These are phyloP conservation scores for Cercospora sp. DNA, from an alignment of 2,329 filamentous ascomycete species.

Conservation along the genomic window DNA sequence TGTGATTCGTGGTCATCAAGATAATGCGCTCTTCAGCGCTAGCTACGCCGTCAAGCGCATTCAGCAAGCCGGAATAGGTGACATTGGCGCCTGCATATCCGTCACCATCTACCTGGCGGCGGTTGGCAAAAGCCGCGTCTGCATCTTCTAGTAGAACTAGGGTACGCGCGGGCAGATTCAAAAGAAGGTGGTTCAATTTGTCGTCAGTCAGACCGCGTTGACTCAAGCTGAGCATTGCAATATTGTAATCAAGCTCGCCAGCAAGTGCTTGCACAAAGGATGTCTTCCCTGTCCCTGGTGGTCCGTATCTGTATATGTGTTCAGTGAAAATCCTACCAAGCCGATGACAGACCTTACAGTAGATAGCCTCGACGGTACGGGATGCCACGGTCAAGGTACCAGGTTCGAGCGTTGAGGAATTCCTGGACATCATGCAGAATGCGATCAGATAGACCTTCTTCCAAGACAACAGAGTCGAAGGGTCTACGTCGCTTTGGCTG, in stretches of 20 bases:
- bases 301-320: slow-evolving; percentile 56
- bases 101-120: slow-evolving; percentile 72
- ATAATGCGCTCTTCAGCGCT: slow-evolving; percentile 92
- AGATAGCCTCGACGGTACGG: slow-evolving; percentile 89
- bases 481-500: slow-evolving; percentile 83
- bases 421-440: slow-evolving; percentile 80
- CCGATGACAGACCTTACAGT: slow-evolving; percentile 49
- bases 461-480: slow-evolving; percentile 81
- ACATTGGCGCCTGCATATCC: slow-evolving; percentile 86
- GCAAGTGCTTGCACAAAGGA: slow-evolving; percentile 95
- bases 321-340: neutral
- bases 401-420: slow-evolving; percentile 74
- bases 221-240: slow-evolving; percentile 88
- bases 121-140: slow-evolving; percentile 84
- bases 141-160: slow-evolving; percentile 85
- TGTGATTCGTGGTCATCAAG: slow-evolving; percentile 92
- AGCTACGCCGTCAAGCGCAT: slow-evolving; percentile 76
- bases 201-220: slow-evolving; percentile 89
- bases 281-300: slow-evolving; percentile 88
- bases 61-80: slow-evolving; percentile 86
- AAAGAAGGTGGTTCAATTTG: slow-evolving; percentile 79
- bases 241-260: slow-evolving; percentile 87
- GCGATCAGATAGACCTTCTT: slow-evolving; percentile 76
- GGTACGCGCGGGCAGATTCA: slow-evolving; percentile 79
- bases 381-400: slow-evolving; percentile 94